phyloP scores from a whole-genome alignment of 2,329 filamentous ascomycete species.

The Colletotrichum orchidophilum region DNA sequence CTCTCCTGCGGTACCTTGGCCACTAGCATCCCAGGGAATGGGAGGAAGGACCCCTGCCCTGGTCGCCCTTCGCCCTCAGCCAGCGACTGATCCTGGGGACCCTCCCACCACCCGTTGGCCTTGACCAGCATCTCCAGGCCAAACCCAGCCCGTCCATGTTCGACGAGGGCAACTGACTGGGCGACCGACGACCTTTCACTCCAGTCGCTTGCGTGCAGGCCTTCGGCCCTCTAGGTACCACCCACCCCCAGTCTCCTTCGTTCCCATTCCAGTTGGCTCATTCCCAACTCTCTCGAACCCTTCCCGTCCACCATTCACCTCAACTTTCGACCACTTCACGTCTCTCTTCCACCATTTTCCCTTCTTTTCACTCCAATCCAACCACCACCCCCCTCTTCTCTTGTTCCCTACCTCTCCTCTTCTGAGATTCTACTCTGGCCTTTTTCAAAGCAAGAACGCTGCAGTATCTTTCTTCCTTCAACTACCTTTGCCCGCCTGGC shows the following conservation, averaged over 20 bases:
- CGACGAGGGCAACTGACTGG: conserved; percentile 15
- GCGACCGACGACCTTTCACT: not conserved
- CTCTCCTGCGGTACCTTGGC: not conserved
- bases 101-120: conserved; percentile 22
- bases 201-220: conserved; percentile 17
- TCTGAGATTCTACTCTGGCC: conserved; percentile 14
- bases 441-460: conserved; percentile 10
- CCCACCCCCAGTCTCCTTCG: not conserved
- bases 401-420: conserved; percentile 22
- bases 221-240: not conserved
- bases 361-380: not conserved
- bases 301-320: conserved; percentile 7
- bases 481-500: conserved; percentile 5
- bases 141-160: conserved; percentile 26
- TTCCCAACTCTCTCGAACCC: conserved; percentile 25
- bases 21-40: conserved; percentile 21
- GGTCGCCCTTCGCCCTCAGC: conserved; percentile 19
- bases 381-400: conserved; percentile 9
- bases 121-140: conserved; percentile 27
- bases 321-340: conserved; percentile 19
- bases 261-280: not conserved
- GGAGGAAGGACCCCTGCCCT: conserved; percentile 29
- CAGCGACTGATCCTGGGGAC: conserved; percentile 24
- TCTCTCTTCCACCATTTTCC: conserved; percentile 3
- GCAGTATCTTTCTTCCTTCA: conserved; percentile 12